A percentile compares a stretch with the other conserved stretches of the same genome.
Conservation (phyloP, 805 yeast genomes). For the Clavispora carvajalis region DNA sequence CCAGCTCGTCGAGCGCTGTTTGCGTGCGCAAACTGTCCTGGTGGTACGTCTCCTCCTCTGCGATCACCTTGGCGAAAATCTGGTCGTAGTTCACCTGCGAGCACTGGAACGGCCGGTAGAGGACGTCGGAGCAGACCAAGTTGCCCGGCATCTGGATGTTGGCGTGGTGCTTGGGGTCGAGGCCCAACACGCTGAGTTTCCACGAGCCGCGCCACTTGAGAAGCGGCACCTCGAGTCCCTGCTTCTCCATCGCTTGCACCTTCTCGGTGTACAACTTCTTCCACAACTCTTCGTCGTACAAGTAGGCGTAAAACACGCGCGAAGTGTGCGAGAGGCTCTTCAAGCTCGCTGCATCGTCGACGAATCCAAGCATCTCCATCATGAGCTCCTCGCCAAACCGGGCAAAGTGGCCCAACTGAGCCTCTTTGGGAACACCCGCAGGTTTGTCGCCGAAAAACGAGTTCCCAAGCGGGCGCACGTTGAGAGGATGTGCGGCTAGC, state of each 20-base stretch:
- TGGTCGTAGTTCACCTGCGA: slow-evolving; percentile 58
- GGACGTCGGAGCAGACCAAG: slow-evolving; percentile 65
- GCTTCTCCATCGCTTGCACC: slow-evolving; percentile 7
- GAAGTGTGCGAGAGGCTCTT: slow-evolving; percentile 54
- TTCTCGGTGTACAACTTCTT: slow-evolving; percentile 44
- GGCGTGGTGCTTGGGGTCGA: slow-evolving; percentile 32
- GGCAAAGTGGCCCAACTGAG: slow-evolving; percentile 51
- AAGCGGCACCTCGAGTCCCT: slow-evolving; percentile 10
- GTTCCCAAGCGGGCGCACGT: slow-evolving; percentile 17
- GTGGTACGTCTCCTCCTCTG: slow-evolving; percentile 36
- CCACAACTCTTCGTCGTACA: slow-evolving; percentile 81
- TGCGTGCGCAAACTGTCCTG: slow-evolving; percentile 12
- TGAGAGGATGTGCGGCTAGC: slow-evolving; percentile 12
- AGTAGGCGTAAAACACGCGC: slow-evolving; percentile 63
- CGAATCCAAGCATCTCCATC: slow-evolving; percentile 43
- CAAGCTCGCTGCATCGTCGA: slow-evolving; percentile 47
- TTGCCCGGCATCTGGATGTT: slow-evolving; percentile 45
- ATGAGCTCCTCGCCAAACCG: slow-evolving; percentile 61
- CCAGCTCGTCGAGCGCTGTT: slow-evolving; percentile 5
- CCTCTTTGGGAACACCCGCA: slow-evolving; percentile 12
- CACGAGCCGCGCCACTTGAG: slow-evolving; percentile 72
- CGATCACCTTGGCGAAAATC: slow-evolving; percentile 44
- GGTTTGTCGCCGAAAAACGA: slow-evolving; percentile 6
- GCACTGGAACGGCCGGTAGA: slow-evolving; percentile 81
- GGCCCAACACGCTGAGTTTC: slow-evolving; percentile 55